Evolutionary conservation across 352 stramenopile species (phyloP).

Genomic region (Aphanomyces euteiches): DNA sequence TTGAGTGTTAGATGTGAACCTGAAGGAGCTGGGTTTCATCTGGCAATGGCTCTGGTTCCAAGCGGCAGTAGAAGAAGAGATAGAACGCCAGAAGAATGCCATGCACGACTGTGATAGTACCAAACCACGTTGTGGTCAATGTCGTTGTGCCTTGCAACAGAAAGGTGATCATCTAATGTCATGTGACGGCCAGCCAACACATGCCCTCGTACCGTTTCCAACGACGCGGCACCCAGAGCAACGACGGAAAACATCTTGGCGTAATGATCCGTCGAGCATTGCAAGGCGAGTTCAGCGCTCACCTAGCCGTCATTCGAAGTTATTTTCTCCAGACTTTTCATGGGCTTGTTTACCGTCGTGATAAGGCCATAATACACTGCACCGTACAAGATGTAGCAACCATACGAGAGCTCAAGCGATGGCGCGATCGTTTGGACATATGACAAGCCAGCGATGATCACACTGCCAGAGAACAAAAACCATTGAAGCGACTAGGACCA

Average conservation of each 20-base stretch:
- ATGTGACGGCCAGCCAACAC: not conserved
- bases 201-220: conserved; percentile 23
- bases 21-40: not conserved
- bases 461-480: conserved; percentile 8
- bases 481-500: not conserved
- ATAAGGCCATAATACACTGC: conserved; percentile 24
- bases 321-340: not conserved
- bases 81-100: conserved; percentile 18
- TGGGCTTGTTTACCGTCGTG: conserved; percentile 16
- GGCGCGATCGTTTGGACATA: conserved; percentile 7
- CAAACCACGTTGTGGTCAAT: conserved; percentile 22
- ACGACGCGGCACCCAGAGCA: conserved; percentile 8
- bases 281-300: conserved; percentile 26
- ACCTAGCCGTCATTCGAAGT: conserved; percentile 9
- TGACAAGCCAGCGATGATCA: not conserved
- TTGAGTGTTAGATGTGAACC: too few species aligned
- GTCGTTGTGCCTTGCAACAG: conserved; percentile 20
- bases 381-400: conserved; percentile 26
- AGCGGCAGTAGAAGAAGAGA: conserved; percentile 5
- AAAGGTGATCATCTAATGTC: conserved; percentile 20
- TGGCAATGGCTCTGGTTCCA: not conserved
- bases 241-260: conserved; percentile 28
- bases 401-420: conserved; percentile 15
- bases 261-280: conserved; percentile 29
- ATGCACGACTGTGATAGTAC: conserved; percentile 6